Evolutionary conservation across 805 yeast genomes (phyloP), one percentile per base, ranked within the genome.

Genomic region (Candida ficus): DNA sequence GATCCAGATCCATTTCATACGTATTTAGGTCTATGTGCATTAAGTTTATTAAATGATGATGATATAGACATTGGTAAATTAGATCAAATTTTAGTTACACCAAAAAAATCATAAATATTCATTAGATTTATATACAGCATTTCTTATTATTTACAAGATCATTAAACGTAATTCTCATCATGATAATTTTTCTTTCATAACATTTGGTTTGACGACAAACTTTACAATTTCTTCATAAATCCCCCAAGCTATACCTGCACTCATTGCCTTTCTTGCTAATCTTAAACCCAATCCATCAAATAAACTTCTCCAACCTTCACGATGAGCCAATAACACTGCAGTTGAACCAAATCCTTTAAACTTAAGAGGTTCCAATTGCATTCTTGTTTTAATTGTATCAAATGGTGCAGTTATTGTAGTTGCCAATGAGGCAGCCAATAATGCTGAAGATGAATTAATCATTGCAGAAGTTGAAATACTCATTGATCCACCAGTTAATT

Each of bases 231-330:
- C 97, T 61, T 93, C 99, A 59, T 91, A 93, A 19, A 93, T 81
- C 44, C 96, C 87, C 99, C 99, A 93, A 37, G 96, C 89, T 45
- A 93, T 88, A 2, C 96, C 97, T 0, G 97, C 91, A 61, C 95
- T 84, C 35, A 86, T 60, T 0, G 91, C 96, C 62, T 93, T 93
- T 51, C 98, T 71, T 5, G 83, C 71, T 37, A 93, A 69, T 48
- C 99, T 70, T 50, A 93, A 68, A 30, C 87, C 75, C 23, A 93
- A 64, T 0, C 99, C 99, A 59, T 87, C 82, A 59, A 93, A 90
- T 39, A 93, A 66, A 34, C 80, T 74, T 20, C 61, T 47, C 20
- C 71, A 49, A 5, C 68, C 81, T 61, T 64, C 90, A 53, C 59
- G 64, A 45, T 50, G 64, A 50, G 63, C 54, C 42, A 71, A 73